These are phyloP conservation scores for Drechslerella dactyloides DNA, from an alignment of 2,329 filamentous ascomycete species.

Conservation along the genomic window DNA sequence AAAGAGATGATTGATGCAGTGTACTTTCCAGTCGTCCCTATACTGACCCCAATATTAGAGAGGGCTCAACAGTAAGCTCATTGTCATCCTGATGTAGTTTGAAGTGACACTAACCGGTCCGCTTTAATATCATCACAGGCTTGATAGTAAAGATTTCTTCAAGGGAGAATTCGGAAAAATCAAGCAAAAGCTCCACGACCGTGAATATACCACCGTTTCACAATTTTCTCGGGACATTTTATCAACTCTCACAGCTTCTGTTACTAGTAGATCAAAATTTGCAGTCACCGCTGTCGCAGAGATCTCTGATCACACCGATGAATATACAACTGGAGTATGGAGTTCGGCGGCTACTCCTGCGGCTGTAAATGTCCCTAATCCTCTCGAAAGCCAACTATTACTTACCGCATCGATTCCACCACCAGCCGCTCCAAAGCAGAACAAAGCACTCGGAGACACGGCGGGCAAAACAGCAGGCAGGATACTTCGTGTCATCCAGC, in stretches of 20 bases:
- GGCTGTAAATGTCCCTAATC: constrained; percentile 33
- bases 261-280: constrained; percentile 45
- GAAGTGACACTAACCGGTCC: constrained; percentile 49
- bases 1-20: constrained; percentile 81
- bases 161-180: constrained; percentile 63
- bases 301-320: constrained; percentile 4
- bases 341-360: constrained; percentile 36
- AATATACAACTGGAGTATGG: constrained; percentile 7
- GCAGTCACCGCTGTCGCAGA: constrained; percentile 30
- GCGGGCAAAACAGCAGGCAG: constrained; percentile 46
- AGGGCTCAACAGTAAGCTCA: constrained; percentile 78
- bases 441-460: constrained; percentile 40
- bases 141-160: constrained; percentile 70
- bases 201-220: constrained; percentile 67
- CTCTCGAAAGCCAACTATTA: constrained; percentile 16
- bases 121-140: constrained; percentile 59
- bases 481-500: constrained; percentile 45
- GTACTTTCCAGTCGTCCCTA: constrained; percentile 84
- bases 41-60: constrained; percentile 78
- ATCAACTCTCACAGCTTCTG: constrained; percentile 60
- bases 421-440: constrained; percentile 14
- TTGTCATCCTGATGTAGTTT: constrained; percentile 7
- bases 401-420: background rate
- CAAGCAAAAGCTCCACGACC: constrained; percentile 63
- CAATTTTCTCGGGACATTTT: constrained; percentile 64